These are phyloP conservation scores for Coleophoma crateriformis DNA, from an alignment of 2,329 filamentous ascomycete genomes.

Conservation along the genomic window DNA sequence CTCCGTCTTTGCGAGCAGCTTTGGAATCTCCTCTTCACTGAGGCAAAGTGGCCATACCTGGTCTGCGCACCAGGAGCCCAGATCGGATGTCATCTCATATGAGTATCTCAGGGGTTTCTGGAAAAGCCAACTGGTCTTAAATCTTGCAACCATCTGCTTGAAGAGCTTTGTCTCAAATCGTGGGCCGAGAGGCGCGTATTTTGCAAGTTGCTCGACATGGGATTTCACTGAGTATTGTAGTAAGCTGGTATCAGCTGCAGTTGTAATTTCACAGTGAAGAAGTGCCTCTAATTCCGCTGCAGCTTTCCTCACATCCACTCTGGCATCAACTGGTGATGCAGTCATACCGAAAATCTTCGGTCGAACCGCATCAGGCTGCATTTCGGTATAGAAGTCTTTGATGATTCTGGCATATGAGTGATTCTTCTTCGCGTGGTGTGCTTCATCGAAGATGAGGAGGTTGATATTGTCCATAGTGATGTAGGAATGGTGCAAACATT, in stretches of 20 bases:
- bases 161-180: slow-evolving; percentile 62
- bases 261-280: slow-evolving; percentile 79
- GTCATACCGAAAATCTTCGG: slow-evolving; percentile 95
- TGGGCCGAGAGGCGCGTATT: slow-evolving; percentile 41
- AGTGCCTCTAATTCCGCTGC: slow-evolving; percentile 70
- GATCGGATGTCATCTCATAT: slow-evolving; percentile 51
- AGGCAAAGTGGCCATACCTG: slow-evolving; percentile 71
- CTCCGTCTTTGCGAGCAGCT: slow-evolving; percentile 52
- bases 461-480: slow-evolving; percentile 80
- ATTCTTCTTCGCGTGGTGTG: slow-evolving; percentile 91
- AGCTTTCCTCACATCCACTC: slow-evolving; percentile 65
- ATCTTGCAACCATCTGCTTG: slow-evolving; percentile 44
- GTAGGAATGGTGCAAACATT: slow-evolving; percentile 74
- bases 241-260: slow-evolving; percentile 56
- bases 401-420: slow-evolving; percentile 89
- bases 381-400: slow-evolving; percentile 70
- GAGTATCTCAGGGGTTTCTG: slow-evolving; percentile 44
- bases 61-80: slow-evolving; percentile 84
- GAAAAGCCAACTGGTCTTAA: slow-evolving; percentile 35
- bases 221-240: slow-evolving; percentile 55
- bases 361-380: slow-evolving; percentile 36
- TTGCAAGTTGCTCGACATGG: slow-evolving; percentile 50
- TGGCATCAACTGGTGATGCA: slow-evolving; percentile 85
- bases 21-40: slow-evolving; percentile 53
- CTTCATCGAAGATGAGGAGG: slow-evolving; percentile 90